Conservation (phyloP, 768 basidiomycete species). For the Collybia nuda region DNA sequence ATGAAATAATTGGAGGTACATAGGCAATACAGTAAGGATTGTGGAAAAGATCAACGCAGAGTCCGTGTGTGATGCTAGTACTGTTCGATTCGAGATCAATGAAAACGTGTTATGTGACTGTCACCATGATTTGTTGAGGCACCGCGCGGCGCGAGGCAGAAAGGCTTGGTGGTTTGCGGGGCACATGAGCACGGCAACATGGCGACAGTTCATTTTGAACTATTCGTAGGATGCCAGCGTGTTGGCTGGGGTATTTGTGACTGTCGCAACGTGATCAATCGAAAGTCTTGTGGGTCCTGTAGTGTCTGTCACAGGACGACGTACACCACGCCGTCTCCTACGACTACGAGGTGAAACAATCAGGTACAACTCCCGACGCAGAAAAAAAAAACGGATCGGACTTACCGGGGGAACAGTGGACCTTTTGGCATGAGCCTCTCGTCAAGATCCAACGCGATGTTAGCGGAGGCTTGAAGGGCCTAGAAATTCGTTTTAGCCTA, state of each 20-base stretch:
- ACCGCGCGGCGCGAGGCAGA: too few species aligned
- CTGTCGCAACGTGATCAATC: not conserved
- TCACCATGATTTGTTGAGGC: too few species aligned
- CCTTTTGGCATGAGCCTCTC: conserved; percentile 90
- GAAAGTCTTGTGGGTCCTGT: not conserved
- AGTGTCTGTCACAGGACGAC: conserved; percentile 1
- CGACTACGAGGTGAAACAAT: conserved; percentile 6
- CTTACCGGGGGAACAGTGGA: conserved; percentile 79
- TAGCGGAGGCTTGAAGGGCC: conserved; percentile 90
- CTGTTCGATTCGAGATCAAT: too few species aligned
- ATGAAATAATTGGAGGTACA: not conserved
- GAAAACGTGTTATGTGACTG: too few species aligned
- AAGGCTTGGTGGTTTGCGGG: too few species aligned
- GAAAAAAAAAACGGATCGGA: conserved; percentile 14
- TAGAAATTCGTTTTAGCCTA: conserved; percentile 21
- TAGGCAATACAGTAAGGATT: not conserved
- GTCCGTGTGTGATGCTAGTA: too few species aligned
- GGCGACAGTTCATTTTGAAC: too few species aligned
- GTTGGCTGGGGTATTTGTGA: not conserved
- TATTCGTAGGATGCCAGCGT: not conserved
- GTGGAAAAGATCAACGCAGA: not conserved
- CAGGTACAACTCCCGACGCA: not conserved
- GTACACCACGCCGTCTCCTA: conserved; percentile 7
- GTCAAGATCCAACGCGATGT: conserved; percentile 91
- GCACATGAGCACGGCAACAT: too few species aligned